Conservation (phyloP, 148 eudicot species). For the Chenopodium suecicum region DNA sequence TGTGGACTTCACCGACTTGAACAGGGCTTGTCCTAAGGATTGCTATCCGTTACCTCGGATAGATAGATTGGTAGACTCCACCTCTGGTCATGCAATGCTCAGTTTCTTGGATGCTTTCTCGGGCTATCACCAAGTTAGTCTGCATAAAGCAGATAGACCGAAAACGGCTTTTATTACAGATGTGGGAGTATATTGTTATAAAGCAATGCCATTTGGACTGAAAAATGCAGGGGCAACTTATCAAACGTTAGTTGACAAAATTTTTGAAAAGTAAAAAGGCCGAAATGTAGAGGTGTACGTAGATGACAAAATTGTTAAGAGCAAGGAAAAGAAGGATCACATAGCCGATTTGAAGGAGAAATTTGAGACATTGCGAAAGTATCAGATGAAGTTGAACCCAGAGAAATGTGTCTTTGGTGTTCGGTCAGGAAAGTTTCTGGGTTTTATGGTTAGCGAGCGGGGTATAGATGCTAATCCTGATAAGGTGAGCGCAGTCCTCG, state of each 20-base stretch:
- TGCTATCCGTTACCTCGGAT: too few species aligned
- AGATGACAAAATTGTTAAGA: not conserved
- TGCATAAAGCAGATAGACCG: not conserved
- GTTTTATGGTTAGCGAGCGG: too few species aligned
- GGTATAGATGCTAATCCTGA: too few species aligned
- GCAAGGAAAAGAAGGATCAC: not conserved
- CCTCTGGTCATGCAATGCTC: too few species aligned
- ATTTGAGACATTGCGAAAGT: not conserved
- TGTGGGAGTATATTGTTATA: not conserved
- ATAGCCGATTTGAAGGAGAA: not conserved
- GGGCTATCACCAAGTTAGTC: too few species aligned
- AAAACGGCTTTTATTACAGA: not conserved
- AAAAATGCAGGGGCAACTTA: not conserved
- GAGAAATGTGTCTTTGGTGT: too few species aligned
- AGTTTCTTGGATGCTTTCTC: too few species aligned
- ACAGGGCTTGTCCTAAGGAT: too few species aligned
- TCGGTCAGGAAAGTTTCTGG: too few species aligned
- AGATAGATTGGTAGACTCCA: too few species aligned
- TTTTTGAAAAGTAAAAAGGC: not conserved
- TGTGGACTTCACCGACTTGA: too few species aligned
- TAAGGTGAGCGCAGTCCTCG: not conserved
- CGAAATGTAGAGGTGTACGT: not conserved
- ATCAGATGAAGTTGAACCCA: not conserved
- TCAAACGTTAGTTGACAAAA: not conserved
- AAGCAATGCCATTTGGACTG: not conserved